Evolutionary conservation across 106 monocot genomes (phyloP), one percentile per base, ranked within the genome.

Genomic region (Phalaenopsis equestris): DNA sequence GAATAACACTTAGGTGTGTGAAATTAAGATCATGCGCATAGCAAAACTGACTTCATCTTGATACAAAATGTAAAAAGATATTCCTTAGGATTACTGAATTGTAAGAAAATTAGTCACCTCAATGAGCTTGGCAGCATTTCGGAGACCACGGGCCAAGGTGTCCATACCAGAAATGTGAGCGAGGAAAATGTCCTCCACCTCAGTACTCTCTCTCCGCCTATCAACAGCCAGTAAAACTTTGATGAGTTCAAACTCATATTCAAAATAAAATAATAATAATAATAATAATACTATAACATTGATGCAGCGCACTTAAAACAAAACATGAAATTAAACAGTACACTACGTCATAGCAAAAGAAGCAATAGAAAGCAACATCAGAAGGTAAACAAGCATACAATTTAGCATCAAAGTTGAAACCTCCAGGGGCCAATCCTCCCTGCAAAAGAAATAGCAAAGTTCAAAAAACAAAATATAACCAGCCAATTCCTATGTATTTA

Each of bases 361-460:
- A 42, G 9, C 70, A 56, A 2, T 77, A n/a, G 45, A 46, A 77
- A 8, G 5, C 17, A 15, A 37, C 1, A 61, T 49, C 43, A 74
- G 6, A 76, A 11, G 76, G 49, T 49, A 76, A 14, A 49, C 12
- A 49, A 64, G 88, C 78, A 12, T 49, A 99, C 99, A 99, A 76
- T 89, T 99, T 99, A 5, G 94, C 99, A 81, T 99, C 99, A 75
- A 99, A 99, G 83, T 99, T 99, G 84, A 99, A 99, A 41, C 94
- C 99, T 77, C 99, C 99, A 82, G 99, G 99, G 42, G 99, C 90
- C 80, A 99, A 89, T 73, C 99, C 94, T 80, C 88, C 98, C 94
- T 99, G 80, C 46, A 41, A 84, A 30, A 30, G 52, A 81, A 52
- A 23, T 78, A 61, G 8, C 43, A 3, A 76, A 45, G 9, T 76